Evolutionary conservation across 2,329 filamentous ascomycete species (phyloP), one percentile per base, ranked within the genome.

Genomic region (Diplodia corticola): DNA sequence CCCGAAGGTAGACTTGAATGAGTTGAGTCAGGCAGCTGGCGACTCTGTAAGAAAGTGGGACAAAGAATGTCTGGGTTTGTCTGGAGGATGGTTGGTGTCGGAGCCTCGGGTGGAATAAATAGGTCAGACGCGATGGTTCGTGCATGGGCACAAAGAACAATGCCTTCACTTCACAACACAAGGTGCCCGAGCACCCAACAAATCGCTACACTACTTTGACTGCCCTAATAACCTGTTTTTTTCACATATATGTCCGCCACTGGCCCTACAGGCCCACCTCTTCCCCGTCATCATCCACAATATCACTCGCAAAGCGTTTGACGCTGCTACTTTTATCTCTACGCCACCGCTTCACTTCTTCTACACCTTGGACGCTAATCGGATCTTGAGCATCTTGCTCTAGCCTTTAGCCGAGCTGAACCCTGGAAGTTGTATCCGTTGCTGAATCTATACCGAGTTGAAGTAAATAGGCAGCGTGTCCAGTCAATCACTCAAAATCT

Each of bases 61-160:
- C 59, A 63, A 63, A 63, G 57, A 61, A n/a, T n/a, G 55, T 44
- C 24, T 35, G 26, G 20, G 9, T 12, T 20, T 40, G 48, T 37
- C 9, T 7, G 22, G 12, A 22, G n/a, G n/a, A 40, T n/a, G 5
- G 30, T 50, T 7, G 46, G 28, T 15, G 15, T 24, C 13, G 30
- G 7, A n/a, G 17, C 12, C 26, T 24, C 30, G 28, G 60, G 20
- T n/a, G n/a, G 17, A 22, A 30, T 24, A 51, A 51, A 46, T 40
- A 46, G 30, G 46, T 33, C 30, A 63, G 51, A 40, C 30, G 10
- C 4, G 48, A 46, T 51, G 60, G 60, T 46, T 51, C 33, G 60
- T 26, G 53, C 53, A 13, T 5, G 51, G 35, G 37, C 54, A 59
- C 28, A 51, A 40, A 63, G 35, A 33, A 53, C n/a, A 33, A 1